Conservation (phyloP, 352 stramenopile species). For the Phytophthora meadii region DNA sequence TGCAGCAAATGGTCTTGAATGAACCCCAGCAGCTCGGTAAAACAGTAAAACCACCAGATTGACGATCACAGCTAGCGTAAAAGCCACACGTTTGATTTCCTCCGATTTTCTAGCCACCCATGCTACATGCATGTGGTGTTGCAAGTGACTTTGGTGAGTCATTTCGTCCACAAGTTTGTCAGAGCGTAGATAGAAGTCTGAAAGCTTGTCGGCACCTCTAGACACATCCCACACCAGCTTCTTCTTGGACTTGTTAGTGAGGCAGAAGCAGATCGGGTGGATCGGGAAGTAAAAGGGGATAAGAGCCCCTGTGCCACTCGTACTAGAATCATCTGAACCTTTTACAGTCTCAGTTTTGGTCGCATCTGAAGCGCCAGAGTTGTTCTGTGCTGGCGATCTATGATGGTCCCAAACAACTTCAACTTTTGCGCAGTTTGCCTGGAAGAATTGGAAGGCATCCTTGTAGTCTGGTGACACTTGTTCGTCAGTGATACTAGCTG, state of each 20-base stretch:
- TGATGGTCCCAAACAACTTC: constrained; percentile 74
- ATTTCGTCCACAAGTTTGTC: constrained; percentile 82
- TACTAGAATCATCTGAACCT: constrained; percentile 2
- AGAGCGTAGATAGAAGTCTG: constrained; percentile 69
- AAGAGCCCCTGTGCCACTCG: constrained; percentile 13
- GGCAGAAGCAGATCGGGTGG: constrained; percentile 77
- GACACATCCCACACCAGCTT: constrained; percentile 75
- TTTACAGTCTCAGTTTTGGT: constrained; percentile 1
- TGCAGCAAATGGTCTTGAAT: constrained; percentile 59
- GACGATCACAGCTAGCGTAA: constrained; percentile 55
- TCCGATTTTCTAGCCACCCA: constrained; percentile 51
- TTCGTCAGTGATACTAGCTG: not conserved
- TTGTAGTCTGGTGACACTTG: constrained; percentile 38
- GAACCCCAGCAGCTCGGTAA: constrained; percentile 59
- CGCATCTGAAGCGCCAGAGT: not conserved
- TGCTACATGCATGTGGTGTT: constrained; percentile 40
- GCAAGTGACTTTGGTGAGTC: constrained; percentile 64
- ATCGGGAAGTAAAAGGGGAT: constrained; percentile 80
- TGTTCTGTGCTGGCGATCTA: constrained; percentile 6
- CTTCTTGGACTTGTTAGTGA: constrained; percentile 77
- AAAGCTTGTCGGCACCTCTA: constrained; percentile 64
- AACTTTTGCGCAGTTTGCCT: constrained; percentile 65
- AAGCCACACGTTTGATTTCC: constrained; percentile 60
- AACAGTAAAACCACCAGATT: constrained; percentile 71
- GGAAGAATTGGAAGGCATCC: constrained; percentile 71